These are phyloP conservation scores for Akebia trifoliata DNA, from an alignment of 164 flowering plant species.

Conservation along the genomic window DNA sequence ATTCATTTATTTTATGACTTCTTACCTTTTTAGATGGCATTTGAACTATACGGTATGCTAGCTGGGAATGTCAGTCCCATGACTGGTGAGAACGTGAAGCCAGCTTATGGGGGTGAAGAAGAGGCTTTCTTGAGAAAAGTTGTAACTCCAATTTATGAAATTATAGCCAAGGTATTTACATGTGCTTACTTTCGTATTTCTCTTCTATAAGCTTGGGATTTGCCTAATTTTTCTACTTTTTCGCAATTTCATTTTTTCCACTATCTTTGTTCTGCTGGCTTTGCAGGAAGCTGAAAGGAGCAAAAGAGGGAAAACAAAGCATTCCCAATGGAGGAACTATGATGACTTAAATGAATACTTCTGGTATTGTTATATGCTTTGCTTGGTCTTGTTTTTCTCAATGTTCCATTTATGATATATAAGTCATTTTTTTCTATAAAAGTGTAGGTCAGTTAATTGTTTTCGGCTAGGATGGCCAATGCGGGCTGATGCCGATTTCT, in stretches of 20 bases:
- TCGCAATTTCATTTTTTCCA: background rate
- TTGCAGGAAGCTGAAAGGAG: constrained; percentile 83
- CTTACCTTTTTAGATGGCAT: constrained; percentile 92
- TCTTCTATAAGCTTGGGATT: background rate
- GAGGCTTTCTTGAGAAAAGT: constrained; percentile 90
- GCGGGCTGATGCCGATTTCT: constrained; percentile 97
- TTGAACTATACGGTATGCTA: constrained; percentile 98
- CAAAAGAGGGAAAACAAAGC: constrained; percentile 72
- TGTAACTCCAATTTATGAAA: constrained; percentile 89
- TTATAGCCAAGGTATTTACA: constrained; percentile 66
- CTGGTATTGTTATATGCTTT: constrained; percentile 59
- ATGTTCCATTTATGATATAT: background rate
- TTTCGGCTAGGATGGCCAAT: constrained; percentile 98
- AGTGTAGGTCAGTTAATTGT: constrained; percentile 85
- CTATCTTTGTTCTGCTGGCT: constrained; percentile 10
- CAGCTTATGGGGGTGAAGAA: constrained; percentile 97
- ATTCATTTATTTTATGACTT: too few relatives aligned
- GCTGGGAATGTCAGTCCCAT: constrained; percentile 98
- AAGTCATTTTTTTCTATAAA: background rate
- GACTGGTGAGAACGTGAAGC: constrained; percentile 97
- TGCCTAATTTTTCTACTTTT: background rate
- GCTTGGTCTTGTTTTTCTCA: background rate
- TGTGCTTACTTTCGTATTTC: background rate
- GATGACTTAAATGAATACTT: constrained; percentile 96
- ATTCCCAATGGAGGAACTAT: constrained; percentile 98